A percentile compares a stretch with the other conserved stretches of the same genome.
These are phyloP conservation scores for Vaccinium corymbosum DNA, from an alignment of 148 eudicot species.

Conservation along the genomic window DNA sequence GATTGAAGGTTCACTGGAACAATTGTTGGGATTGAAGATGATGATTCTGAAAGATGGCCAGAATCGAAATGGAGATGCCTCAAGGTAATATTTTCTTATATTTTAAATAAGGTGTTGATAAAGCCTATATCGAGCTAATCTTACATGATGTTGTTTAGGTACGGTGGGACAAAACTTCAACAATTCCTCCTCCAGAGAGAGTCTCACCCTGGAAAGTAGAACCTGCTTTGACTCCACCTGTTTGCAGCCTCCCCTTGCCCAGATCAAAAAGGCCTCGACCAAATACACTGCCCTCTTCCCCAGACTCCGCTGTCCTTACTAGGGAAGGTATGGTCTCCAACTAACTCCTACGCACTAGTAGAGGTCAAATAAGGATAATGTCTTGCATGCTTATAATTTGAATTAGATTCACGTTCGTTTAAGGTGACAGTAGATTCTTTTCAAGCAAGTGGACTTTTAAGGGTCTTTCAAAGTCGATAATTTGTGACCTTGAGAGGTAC, in stretches of 20 bases:
- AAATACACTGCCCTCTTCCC: conserved; percentile 51
- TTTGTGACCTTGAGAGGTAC: conserved; percentile 52
- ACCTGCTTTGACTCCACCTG: conserved; percentile 70
- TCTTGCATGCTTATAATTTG: background rate
- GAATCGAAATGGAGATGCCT: conserved; percentile 91
- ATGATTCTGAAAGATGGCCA: conserved; percentile 69
- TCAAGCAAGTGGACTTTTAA: conserved; percentile 53
- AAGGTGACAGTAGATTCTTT: conserved; percentile 57
- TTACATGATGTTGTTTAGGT: conserved; percentile 32
- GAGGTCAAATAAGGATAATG: background rate
- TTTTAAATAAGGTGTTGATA: background rate
- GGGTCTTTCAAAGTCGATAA: conserved; percentile 95
- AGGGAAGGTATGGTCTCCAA: conserved; percentile 61
- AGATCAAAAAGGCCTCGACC: conserved; percentile 79
- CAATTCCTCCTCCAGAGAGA: conserved; percentile 76
- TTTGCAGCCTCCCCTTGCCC: conserved; percentile 62
- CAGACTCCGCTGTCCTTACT: conserved; percentile 69
- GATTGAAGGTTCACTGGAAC: conserved; percentile 82
- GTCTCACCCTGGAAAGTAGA: conserved; percentile 95
- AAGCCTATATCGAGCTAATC: too few species aligned
- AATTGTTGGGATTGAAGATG: conserved; percentile 83
- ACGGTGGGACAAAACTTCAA: conserved; percentile 95
- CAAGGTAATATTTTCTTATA: conserved; percentile 41
- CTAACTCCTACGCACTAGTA: background rate
- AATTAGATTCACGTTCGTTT: conserved; percentile 39